Evolutionary conservation across 139 green algal genomes (phyloP).

Genomic region (Coccomyxa sp.): DNA sequence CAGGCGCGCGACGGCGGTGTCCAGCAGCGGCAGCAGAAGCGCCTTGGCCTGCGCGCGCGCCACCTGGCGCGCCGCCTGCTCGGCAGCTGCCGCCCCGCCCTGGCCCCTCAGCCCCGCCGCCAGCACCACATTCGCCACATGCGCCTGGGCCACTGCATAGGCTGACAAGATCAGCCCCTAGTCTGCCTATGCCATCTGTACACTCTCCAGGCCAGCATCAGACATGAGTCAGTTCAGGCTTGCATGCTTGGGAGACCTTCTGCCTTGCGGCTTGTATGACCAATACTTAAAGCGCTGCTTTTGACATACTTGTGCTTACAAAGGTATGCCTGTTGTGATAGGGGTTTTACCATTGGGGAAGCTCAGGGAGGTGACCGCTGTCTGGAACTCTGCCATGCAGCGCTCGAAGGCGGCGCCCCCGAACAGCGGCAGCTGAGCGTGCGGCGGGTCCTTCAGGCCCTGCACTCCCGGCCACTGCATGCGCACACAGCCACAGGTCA

Average conservation of each 20-base stretch:
- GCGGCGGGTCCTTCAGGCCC: slow-evolving; percentile 33
- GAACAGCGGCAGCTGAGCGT: slow-evolving; percentile 80
- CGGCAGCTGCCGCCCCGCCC: slow-evolving; percentile 28
- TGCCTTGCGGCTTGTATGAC: no score
- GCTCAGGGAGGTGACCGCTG: slow-evolving; percentile 52
- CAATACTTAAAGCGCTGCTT: neutral
- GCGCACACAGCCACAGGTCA: no score
- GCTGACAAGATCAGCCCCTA: no score
- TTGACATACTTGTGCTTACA: neutral
- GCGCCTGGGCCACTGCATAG: slow-evolving; percentile 64
- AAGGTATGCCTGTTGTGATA: neutral
- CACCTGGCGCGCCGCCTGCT: slow-evolving; percentile 76
- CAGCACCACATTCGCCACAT: slow-evolving; percentile 86
- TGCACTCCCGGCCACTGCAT: slow-evolving; percentile 62
- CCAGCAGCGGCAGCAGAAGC: slow-evolving; percentile 75
- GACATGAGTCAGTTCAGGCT: no score
- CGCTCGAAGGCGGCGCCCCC: slow-evolving; percentile 90
- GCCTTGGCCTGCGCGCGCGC: slow-evolving; percentile 61
- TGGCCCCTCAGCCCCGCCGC: slow-evolving; percentile 51
- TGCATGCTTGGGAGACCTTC: no score
- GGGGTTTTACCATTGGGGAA: slow-evolving; percentile 65
- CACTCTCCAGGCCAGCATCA: no score
- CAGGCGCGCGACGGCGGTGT: slow-evolving; percentile 70
- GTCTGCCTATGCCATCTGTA: no score
- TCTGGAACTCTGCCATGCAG: slow-evolving; percentile 81